Conservation (phyloP, 495 filamentous ascomycete genomes). For the Neurospora tetrasperma region DNA sequence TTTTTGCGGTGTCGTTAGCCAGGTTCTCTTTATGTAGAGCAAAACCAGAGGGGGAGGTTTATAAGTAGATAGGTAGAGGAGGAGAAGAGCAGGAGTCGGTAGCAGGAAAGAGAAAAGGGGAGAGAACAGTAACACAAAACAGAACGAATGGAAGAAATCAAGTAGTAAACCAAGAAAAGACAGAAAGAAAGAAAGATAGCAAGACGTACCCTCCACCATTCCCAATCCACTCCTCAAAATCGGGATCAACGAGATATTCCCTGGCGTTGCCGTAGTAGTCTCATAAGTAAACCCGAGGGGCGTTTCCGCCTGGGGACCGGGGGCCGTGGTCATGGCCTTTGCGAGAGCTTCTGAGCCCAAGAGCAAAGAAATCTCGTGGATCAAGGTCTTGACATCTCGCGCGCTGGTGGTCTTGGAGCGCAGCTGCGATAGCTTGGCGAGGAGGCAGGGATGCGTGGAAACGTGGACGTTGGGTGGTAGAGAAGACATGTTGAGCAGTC, state of each 20-base stretch:
- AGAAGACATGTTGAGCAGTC: slow-evolving; percentile 9
- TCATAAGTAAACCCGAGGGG: slow-evolving; percentile 65
- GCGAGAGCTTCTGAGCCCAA: slow-evolving; percentile 74
- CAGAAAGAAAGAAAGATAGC: neutral
- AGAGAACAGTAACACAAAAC: neutral
- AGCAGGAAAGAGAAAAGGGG: neutral
- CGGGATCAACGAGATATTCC: slow-evolving; percentile 70
- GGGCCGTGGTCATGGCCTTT: slow-evolving; percentile 41
- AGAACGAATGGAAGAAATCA: no score
- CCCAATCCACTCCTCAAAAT: slow-evolving; percentile 82
- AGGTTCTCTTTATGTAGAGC: no score
- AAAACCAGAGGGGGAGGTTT: neutral
- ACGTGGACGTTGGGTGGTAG: slow-evolving; percentile 68
- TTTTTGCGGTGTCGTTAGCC: neutral
- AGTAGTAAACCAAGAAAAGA: neutral
- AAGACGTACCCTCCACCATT: slow-evolving; percentile 66
- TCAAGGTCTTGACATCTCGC: slow-evolving; percentile 65
- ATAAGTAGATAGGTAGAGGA: neutral
- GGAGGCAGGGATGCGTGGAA: slow-evolving; percentile 76
- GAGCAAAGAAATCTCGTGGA: slow-evolving; percentile 79
- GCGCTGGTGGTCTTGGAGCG: slow-evolving; percentile 60
- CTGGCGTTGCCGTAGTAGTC: slow-evolving; percentile 46
- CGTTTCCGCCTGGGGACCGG: slow-evolving; percentile 55
- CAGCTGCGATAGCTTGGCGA: slow-evolving; percentile 82
- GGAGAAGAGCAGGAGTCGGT: neutral